phyloP scores from a whole-genome alignment of 768 basidiomycete species.

The Udeniomyces megalosporus region DNA sequence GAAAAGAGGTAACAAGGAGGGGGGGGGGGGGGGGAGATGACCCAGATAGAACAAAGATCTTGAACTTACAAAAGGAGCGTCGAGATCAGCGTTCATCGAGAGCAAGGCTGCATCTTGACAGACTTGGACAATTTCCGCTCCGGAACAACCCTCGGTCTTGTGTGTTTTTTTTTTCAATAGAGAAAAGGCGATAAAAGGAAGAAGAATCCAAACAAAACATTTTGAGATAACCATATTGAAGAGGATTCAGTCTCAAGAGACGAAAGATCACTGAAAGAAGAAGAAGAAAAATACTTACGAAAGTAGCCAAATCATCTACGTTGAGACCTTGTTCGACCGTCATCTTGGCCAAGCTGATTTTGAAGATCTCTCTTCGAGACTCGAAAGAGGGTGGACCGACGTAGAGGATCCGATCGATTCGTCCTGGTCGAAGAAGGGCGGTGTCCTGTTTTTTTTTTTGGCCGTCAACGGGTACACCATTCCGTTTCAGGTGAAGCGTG shows the following conservation, averaged over 20 bases:
- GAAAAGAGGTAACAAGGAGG: background rate
- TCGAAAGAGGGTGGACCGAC: conserved; percentile 75
- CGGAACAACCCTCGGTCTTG: conserved; percentile 95
- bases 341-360: conserved; percentile 64
- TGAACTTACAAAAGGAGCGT: conserved; percentile 53
- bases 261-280: background rate
- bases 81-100: conserved; percentile 76
- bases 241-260: background rate
- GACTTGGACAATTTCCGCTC: conserved; percentile 77
- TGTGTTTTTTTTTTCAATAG: no score
- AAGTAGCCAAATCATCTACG: conserved; percentile 45
- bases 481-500: no score
- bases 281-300: conserved; percentile 35
- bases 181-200: conserved; percentile 37
- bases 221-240: background rate
- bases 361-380: conserved; percentile 70
- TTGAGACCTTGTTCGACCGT: conserved; percentile 55
- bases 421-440: conserved; percentile 84
- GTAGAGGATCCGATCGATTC: conserved; percentile 83
- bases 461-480: no score
- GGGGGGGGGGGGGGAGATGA: background rate
- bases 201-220: conserved; percentile 35
- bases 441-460: no score
- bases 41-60: no score
- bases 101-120: conserved; percentile 91